phyloP scores from a whole-genome alignment of 805 yeast genomes.

The Spathaspora girioi region DNA sequence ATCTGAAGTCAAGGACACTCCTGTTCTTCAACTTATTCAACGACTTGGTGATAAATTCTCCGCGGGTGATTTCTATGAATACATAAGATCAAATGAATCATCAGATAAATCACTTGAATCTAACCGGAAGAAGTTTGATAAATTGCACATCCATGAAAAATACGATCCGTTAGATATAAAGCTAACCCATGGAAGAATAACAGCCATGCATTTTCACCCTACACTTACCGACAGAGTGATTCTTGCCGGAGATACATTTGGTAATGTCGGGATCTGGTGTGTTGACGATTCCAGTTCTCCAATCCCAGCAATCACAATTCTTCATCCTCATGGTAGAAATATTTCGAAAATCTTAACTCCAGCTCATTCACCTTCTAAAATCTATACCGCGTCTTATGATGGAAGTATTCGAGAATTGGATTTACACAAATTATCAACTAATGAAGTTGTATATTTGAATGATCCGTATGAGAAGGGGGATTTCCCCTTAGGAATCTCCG shows the following conservation, averaged over 20 bases:
- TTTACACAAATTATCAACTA: slow-evolving; percentile 53
- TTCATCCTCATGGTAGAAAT: slow-evolving; percentile 74
- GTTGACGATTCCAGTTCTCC: slow-evolving; percentile 43
- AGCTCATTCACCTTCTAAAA: slow-evolving; percentile 45
- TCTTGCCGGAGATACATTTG: slow-evolving; percentile 86
- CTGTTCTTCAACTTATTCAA: slow-evolving; percentile 22
- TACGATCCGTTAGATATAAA: slow-evolving; percentile 70
- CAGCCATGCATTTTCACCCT: slow-evolving; percentile 77
- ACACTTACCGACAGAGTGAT: slow-evolving; percentile 56
- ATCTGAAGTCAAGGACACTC: slow-evolving; percentile 4
- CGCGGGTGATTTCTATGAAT: slow-evolving; percentile 68
- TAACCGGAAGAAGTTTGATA: slow-evolving; percentile 52
- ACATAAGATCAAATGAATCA: slow-evolving; percentile 27
- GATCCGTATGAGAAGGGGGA: slow-evolving; percentile 49
- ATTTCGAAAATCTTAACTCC: slow-evolving; percentile 62
- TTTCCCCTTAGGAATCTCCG: slow-evolving; percentile 61
- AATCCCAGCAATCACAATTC: slow-evolving; percentile 54
- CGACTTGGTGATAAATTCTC: slow-evolving; percentile 52
- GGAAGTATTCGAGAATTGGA: slow-evolving; percentile 79
- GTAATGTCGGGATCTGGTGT: slow-evolving; percentile 87
- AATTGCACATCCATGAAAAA: slow-evolving; percentile 47
- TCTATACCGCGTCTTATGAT: slow-evolving; percentile 78
- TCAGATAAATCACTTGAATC: slow-evolving; percentile 40
- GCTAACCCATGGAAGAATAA: slow-evolving; percentile 68
- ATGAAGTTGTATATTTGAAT: slow-evolving; percentile 43